phyloP scores from a whole-genome alignment of 2,329 filamentous ascomycete species.

The Gliomastix tumulicola region DNA sequence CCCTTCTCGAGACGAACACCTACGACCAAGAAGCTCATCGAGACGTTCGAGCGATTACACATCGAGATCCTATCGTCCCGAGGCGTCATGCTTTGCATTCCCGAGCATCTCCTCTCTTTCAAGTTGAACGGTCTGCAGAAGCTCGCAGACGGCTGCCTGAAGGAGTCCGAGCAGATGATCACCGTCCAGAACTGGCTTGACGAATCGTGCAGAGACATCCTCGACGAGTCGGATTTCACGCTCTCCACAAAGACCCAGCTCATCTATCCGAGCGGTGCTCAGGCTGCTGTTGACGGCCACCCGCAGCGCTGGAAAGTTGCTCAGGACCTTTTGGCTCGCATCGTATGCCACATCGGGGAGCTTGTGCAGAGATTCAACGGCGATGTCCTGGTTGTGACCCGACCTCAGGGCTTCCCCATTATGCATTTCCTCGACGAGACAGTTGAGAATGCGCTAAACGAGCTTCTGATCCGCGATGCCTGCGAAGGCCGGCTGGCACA shows the following conservation, averaged over 20 bases:
- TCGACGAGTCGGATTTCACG: slow-evolving; percentile 58
- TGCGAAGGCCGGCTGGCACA: slow-evolving; percentile 16
- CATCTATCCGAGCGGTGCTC: slow-evolving; percentile 51
- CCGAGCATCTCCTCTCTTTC: slow-evolving; percentile 56
- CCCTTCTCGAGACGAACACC: slow-evolving; percentile 44
- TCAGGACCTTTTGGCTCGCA: slow-evolving; percentile 16
- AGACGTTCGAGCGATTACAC: slow-evolving; percentile 15
- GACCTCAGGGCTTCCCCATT: slow-evolving; percentile 40
- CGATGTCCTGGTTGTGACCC: slow-evolving; percentile 31
- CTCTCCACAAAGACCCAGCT: slow-evolving; percentile 52
- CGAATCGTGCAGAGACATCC: slow-evolving; percentile 40
- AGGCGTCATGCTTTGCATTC: slow-evolving; percentile 51
- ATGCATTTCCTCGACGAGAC: slow-evolving; percentile 45
- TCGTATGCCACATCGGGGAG: slow-evolving; percentile 33
- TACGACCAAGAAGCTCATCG: slow-evolving; percentile 29
- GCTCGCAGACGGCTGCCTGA: slow-evolving; percentile 10
- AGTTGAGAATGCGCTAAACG: slow-evolving; percentile 35
- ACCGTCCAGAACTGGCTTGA: slow-evolving; percentile 41
- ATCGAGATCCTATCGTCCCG: slow-evolving; percentile 31
- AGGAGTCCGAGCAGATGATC: slow-evolving; percentile 39
- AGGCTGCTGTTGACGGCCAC: slow-evolving; percentile 38
- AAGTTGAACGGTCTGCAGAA: slow-evolving; percentile 49
- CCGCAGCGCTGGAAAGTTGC: slow-evolving; percentile 46
- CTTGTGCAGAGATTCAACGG: slow-evolving; percentile 23
- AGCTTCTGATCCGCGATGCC: slow-evolving; percentile 31